Conservation (phyloP, 1,139 yeast genomes). For the Maudiozyma humilis region DNA sequence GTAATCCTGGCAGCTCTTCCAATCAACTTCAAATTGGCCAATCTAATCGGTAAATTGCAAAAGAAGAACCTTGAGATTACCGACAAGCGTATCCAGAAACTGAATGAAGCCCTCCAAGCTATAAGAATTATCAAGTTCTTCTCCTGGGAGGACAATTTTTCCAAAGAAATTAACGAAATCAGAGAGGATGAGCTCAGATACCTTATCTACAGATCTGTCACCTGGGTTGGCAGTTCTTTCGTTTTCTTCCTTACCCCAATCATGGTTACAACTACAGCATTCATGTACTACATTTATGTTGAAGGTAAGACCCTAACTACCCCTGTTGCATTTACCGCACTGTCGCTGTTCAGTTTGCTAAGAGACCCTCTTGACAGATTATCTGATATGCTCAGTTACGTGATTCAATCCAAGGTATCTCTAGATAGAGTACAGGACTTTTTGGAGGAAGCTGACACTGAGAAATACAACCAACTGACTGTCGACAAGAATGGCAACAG, state of each 20-base stretch:
- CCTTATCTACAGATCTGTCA: constrained; percentile 50
- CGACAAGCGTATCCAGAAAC: constrained; percentile 82
- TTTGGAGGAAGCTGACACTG: constrained; percentile 68
- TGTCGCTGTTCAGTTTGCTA: constrained; percentile 74
- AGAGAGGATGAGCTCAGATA: constrained; percentile 63
- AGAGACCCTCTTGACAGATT: constrained; percentile 83
- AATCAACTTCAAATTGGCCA: constrained; percentile 60
- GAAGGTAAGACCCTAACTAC: constrained; percentile 72
- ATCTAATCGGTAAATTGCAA: constrained; percentile 56
- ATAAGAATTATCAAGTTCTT: constrained; percentile 90
- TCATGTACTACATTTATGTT: constrained; percentile 67
- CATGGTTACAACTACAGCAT: constrained; percentile 66
- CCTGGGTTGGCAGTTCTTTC: constrained; percentile 60
- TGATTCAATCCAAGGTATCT: constrained; percentile 83
- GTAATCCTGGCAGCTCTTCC: constrained; percentile 64
- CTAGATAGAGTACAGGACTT: constrained; percentile 78
- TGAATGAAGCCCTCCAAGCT: constrained; percentile 89
- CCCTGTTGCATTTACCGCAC: constrained; percentile 86
- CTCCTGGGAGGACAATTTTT: constrained; percentile 91
- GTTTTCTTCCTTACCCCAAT: constrained; percentile 81
- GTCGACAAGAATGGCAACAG: constrained; percentile 34
- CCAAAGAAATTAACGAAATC: constrained; percentile 57
- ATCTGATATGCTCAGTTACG: constrained; percentile 78
- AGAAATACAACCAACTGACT: constrained; percentile 70
- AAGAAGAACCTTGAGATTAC: constrained; percentile 70